Evolutionary conservation across 352 stramenopile species (phyloP).

Genomic region (Achlya hypogyna): DNA sequence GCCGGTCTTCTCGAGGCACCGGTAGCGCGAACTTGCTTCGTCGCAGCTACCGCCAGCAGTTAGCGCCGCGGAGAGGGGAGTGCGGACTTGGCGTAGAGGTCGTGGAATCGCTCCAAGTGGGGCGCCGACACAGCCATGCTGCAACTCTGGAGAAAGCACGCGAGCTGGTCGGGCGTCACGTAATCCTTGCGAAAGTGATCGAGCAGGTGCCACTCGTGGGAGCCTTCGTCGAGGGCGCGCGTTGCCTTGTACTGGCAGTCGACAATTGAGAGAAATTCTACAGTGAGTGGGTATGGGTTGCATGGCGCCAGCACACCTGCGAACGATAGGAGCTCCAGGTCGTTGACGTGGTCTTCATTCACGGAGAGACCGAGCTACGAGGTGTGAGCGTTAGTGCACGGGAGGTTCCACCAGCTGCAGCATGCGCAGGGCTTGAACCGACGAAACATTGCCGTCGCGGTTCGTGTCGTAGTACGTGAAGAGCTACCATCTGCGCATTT

Average conservation of each 20-base stretch:
- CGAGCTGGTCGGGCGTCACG: constrained; percentile 1
- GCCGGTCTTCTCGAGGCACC: background rate
- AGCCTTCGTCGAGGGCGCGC: background rate
- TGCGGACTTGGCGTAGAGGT: constrained; percentile 2
- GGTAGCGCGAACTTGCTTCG: background rate
- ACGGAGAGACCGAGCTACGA: constrained; percentile 10
- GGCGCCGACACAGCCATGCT: background rate
- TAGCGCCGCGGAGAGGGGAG: background rate
- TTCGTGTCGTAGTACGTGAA: constrained; percentile 71
- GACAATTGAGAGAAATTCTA: constrained; percentile 11
- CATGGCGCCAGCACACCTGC: background rate
- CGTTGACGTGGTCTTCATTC: constrained; percentile 7
- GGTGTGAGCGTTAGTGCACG: background rate
- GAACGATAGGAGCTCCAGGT: constrained; percentile 8
- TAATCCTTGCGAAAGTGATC: constrained; percentile 6
- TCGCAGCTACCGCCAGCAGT: background rate
- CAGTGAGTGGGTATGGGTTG: background rate
- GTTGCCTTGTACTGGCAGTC: background rate
- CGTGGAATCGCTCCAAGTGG: constrained; percentile 9
- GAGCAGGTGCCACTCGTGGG: background rate
- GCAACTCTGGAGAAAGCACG: constrained; percentile 2
- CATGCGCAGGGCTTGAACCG: constrained; percentile 49
- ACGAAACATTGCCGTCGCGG: constrained; percentile 43
- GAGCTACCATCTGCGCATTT: constrained; percentile 27
- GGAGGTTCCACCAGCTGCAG: constrained; percentile 29